Evolutionary conservation across 2,329 filamentous ascomycete species (phyloP).

Genomic region (Phoma sp.): DNA sequence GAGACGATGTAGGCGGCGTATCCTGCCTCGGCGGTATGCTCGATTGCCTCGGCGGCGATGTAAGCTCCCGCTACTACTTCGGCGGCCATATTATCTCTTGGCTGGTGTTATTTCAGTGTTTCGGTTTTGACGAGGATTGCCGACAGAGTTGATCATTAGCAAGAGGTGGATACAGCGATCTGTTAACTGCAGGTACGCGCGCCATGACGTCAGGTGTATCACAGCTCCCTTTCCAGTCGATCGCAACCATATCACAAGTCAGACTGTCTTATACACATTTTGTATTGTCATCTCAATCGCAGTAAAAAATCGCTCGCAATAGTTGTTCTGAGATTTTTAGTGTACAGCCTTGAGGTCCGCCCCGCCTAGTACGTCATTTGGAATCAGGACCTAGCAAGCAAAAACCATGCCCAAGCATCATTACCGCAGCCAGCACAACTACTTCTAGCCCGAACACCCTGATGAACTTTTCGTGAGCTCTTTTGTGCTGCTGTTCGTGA

Average conservation of each 20-base stretch:
- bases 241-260: background rate
- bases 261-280: background rate
- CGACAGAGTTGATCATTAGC: background rate
- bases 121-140: background rate
- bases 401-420: background rate
- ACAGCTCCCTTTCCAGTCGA: conserved; percentile 4
- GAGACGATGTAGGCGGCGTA: conserved; percentile 51
- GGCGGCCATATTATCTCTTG: conserved; percentile 42
- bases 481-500: background rate
- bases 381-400: background rate
- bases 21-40: conserved; percentile 50
- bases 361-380: background rate
- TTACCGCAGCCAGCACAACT: background rate
- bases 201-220: conserved; percentile 18
- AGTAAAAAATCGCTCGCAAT: background rate
- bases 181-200: conserved; percentile 10
- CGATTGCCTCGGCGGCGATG: conserved; percentile 46
- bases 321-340: background rate
- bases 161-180: background rate
- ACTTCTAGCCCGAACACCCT: background rate
- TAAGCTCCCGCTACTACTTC: conserved; percentile 51
- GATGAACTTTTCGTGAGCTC: no score
- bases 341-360: background rate
- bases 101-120: background rate
- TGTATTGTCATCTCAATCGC: background rate